Evolutionary conservation across 1,139 yeast genomes (phyloP), one percentile per base, ranked within the genome.

Genomic region (Citeromyces siamensis): DNA sequence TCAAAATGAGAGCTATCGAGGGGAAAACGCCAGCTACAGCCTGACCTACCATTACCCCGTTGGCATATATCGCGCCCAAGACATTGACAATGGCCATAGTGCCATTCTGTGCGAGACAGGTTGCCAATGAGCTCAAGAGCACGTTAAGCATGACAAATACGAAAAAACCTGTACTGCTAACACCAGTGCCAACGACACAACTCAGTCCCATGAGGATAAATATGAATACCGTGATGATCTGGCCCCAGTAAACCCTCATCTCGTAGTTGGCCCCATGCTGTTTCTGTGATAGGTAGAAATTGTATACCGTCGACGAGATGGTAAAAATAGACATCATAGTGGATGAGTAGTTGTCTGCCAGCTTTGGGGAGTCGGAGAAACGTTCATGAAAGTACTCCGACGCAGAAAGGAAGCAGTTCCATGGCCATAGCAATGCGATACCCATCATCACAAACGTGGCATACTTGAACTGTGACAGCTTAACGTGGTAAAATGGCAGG

Each of bases 21-120:
- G 97, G 97, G 36, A 88, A 60, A 0, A 88, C 94, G 1, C 97
- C 97, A 0, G 96, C 86, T 10, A 88, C 63, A 0, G 95, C 95
- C 55, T 90, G 95, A 1, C 98, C 98, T 5, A 86, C 86, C 82
- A 90, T 83, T 3, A 82, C 82, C 0, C 83, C 94, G 49, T 88
- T 94, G 12, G 88, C 84, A 51, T 76, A 84, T 3, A 74, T 66
- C 3, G 85, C 72, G 2, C 94, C 93, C 53, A 76, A 65, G 3
- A 82, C 78, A 49, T 82, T 83, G 3, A 83, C 93, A 22, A 84
- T 66, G 2, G 97, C 94, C 76, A 86, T 75, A 13, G 84, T 69
- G 6, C 97, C 97, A 50, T 85, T 90, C 51, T 90, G 98, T 2
- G 93, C 78, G 46, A 74, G 56, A 38, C 84, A 75, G 0, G 86